phyloP scores from a whole-genome alignment of 1,139 yeast genomes.

The Wickerhamomyces sp. region DNA sequence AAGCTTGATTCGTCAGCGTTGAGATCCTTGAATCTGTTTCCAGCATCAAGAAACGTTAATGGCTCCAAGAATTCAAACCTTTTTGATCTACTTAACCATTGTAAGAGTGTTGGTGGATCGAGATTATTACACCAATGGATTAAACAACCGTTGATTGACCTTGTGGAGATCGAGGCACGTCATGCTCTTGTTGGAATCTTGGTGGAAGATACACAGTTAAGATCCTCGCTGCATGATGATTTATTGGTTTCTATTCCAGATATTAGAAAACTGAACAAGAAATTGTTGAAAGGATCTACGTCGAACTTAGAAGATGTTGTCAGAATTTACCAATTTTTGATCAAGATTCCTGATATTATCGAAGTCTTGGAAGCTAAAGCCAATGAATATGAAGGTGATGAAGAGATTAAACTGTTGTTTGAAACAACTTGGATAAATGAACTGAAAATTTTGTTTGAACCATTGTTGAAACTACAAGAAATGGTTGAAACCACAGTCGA shows the following conservation, averaged over 20 bases:
- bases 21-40: constrained; percentile 81
- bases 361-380: constrained; percentile 40
- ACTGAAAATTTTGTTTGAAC: constrained; percentile 40
- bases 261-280: constrained; percentile 66
- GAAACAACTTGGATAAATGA: constrained; percentile 54
- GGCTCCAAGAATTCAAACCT: constrained; percentile 55
- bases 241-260: constrained; percentile 77
- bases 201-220: constrained; percentile 61
- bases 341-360: constrained; percentile 63
- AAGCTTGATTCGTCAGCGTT: constrained; percentile 87
- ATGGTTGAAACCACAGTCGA: constrained; percentile 92
- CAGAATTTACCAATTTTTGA: constrained; percentile 76
- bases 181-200: constrained; percentile 69
- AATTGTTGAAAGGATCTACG: constrained; percentile 40
- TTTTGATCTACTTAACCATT: constrained; percentile 78
- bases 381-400: constrained; percentile 22
- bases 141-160: constrained; percentile 82
- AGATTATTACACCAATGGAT: constrained; percentile 89
- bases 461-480: constrained; percentile 68
- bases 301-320: constrained; percentile 81
- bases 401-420: constrained; percentile 33
- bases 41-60: constrained; percentile 40
- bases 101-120: constrained; percentile 83
- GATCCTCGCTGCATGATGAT: constrained; percentile 63
- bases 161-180: constrained; percentile 54